Percentiles rank a stretch among this genome's conserved stretches.
These are phyloP conservation scores for Penicillium sp. DNA, from an alignment of 2,329 filamentous ascomycete genomes.

Conservation along the genomic window DNA sequence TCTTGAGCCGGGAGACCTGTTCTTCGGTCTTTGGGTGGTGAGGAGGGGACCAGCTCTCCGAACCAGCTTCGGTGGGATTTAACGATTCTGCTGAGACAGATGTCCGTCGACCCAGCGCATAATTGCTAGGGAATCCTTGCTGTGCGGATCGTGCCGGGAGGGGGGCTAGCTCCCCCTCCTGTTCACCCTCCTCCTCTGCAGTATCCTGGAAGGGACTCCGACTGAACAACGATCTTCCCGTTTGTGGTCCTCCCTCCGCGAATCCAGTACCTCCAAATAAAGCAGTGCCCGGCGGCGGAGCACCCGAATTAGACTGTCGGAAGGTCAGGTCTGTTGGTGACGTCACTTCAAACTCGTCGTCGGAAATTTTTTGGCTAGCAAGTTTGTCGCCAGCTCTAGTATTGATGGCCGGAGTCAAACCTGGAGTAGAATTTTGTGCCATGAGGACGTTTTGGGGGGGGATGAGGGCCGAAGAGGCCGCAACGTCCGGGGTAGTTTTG, in stretches of 20 bases:
- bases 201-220: constrained; percentile 33
- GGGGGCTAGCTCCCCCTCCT: constrained; percentile 19
- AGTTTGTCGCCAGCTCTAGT: constrained; percentile 66
- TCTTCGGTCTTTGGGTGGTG: constrained; percentile 78
- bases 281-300: constrained; percentile 34
- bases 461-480: constrained; percentile 27
- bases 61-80: constrained; percentile 77
- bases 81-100: constrained; percentile 96
- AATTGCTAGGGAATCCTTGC: constrained; percentile 71
- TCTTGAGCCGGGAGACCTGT: constrained; percentile 74
- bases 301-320: constrained; percentile 40
- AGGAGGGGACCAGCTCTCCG: constrained; percentile 88
- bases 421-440: constrained; percentile 71
- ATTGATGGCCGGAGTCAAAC: constrained; percentile 76
- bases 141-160: constrained; percentile 28
- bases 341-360: constrained; percentile 77
- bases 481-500: constrained; percentile 23
- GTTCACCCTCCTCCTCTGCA: constrained; percentile 21
- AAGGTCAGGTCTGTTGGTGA: constrained; percentile 69
- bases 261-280: constrained; percentile 43
- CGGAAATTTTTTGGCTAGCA: constrained; percentile 61
- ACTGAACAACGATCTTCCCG: constrained; percentile 31
- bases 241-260: constrained; percentile 17
- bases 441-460: constrained; percentile 45
- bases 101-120: constrained; percentile 88